These are phyloP conservation scores for Acer negundo DNA, from an alignment of 345 rosid genomes.

Conservation along the genomic window DNA sequence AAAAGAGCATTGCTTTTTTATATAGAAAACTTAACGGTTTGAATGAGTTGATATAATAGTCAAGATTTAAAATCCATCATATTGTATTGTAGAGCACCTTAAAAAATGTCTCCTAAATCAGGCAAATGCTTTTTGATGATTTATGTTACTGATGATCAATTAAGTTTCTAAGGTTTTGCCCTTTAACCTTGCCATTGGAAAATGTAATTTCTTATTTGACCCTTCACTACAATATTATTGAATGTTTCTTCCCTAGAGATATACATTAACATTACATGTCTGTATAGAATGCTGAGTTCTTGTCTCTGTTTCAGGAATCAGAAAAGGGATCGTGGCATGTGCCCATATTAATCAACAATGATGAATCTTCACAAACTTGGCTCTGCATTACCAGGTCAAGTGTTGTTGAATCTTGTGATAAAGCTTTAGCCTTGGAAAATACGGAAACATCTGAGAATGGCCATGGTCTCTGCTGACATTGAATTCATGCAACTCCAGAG, in stretches of 20 bases:
- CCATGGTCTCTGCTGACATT: neutral
- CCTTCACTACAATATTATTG: neutral
- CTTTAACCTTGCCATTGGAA: neutral
- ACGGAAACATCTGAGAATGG: constrained; percentile 26
- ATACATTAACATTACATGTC: neutral
- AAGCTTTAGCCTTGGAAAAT: constrained; percentile 13
- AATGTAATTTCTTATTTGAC: neutral
- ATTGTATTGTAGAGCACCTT: neutral
- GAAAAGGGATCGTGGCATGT: constrained; percentile 91
- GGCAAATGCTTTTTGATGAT: neutral
- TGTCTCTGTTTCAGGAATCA: constrained; percentile 59
- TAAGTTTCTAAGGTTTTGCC: neutral
- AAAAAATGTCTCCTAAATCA: neutral
- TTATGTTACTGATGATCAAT: neutral
- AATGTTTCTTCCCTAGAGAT: neutral
- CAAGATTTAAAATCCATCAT: neutral
- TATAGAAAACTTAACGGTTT: neutral
- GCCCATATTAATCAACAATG: constrained; percentile 42
- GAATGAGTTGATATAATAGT: neutral
- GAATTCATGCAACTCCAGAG: constrained; percentile 14
- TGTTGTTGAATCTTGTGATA: constrained; percentile 17
- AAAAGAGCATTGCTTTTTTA: too few species aligned
- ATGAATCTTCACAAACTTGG: constrained; percentile 48
- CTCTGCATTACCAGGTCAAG: constrained; percentile 58
- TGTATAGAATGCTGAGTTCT: neutral